These are phyloP conservation scores for Beauveria pseudobassiana DNA, from an alignment of 2,329 filamentous ascomycete species.

Conservation along the genomic window DNA sequence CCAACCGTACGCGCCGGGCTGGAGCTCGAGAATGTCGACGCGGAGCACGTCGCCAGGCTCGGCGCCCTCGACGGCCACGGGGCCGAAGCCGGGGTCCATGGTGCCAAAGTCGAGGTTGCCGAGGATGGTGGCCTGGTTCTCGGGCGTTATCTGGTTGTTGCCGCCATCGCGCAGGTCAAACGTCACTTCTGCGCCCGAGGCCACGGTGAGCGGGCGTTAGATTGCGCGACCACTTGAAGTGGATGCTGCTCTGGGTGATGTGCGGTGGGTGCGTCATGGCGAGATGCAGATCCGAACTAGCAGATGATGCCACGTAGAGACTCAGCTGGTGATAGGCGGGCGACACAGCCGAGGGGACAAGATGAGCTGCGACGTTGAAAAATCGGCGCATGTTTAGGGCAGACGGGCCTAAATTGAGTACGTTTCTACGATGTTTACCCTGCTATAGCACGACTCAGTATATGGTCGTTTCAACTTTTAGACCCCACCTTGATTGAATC, in stretches of 20 bases:
- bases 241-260: conserved; percentile 23
- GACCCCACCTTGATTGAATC: no score
- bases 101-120: conserved; percentile 31
- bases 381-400: no score
- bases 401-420: no score
- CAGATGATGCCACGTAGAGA: no score
- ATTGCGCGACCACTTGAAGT: conserved; percentile 42
- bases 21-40: conserved; percentile 40
- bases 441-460: no score
- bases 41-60: conserved; percentile 44
- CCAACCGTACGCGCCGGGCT: conserved; percentile 42
- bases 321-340: no score
- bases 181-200: conserved; percentile 38
- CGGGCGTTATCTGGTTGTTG: conserved; percentile 39
- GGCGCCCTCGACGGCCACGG: conserved; percentile 40
- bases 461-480: no score
- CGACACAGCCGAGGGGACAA: background rate
- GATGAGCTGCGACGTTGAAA: background rate
- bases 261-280: conserved; percentile 18
- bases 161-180: conserved; percentile 44
- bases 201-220: conserved; percentile 38
- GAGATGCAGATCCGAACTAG: background rate
- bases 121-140: conserved; percentile 33
- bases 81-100: conserved; percentile 43
- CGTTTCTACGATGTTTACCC: no score